A percentile compares a stretch with the other conserved stretches of the same genome.
These are phyloP conservation scores for Epichloe hybrida DNA, from an alignment of 2,329 filamentous ascomycete genomes.

Conservation along the genomic window DNA sequence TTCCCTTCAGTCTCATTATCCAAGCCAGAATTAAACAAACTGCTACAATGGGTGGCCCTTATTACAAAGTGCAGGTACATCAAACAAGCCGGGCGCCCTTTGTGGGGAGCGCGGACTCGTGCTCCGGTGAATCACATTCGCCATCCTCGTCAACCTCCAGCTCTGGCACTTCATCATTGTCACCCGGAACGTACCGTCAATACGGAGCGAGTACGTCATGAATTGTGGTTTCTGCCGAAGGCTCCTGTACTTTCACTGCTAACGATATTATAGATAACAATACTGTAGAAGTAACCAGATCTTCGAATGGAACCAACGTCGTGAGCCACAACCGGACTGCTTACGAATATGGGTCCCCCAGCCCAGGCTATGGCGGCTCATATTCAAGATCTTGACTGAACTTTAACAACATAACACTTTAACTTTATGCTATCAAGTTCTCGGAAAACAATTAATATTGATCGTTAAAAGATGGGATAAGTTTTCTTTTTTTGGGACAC, in stretches of 20 bases:
- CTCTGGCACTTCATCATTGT: slow-evolving; percentile 15
- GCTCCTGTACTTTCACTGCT: background rate
- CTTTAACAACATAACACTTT: background rate
- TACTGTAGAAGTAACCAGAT: slow-evolving; percentile 11
- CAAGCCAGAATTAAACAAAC: slow-evolving; percentile 1
- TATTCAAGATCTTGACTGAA: slow-evolving; percentile 8
- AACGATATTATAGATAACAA: slow-evolving; percentile 11
- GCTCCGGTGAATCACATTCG: slow-evolving; percentile 11
- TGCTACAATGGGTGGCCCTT: slow-evolving; percentile 12
- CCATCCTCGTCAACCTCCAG: background rate
- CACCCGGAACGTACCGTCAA: slow-evolving; percentile 17
- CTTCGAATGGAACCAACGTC: slow-evolving; percentile 14
- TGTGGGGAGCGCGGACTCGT: slow-evolving; percentile 14
- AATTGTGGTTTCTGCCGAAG: slow-evolving; percentile 1
- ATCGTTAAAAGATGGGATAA: too few relatives aligned
- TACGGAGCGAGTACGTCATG: slow-evolving; percentile 18
- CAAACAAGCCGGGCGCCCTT: slow-evolving; percentile 18
- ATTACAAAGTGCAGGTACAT: slow-evolving; percentile 20
- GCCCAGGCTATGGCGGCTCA: slow-evolving; percentile 14
- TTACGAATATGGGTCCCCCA: slow-evolving; percentile 18
- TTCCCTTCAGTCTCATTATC: background rate
- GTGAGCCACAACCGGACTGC: slow-evolving; percentile 19
- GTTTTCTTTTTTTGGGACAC: too few relatives aligned
- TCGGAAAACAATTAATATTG: too few relatives aligned
- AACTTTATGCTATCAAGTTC: too few relatives aligned